Conservation (phyloP, 345 rosid genomes). For the Psidium friedrichsthalianum region DNA sequence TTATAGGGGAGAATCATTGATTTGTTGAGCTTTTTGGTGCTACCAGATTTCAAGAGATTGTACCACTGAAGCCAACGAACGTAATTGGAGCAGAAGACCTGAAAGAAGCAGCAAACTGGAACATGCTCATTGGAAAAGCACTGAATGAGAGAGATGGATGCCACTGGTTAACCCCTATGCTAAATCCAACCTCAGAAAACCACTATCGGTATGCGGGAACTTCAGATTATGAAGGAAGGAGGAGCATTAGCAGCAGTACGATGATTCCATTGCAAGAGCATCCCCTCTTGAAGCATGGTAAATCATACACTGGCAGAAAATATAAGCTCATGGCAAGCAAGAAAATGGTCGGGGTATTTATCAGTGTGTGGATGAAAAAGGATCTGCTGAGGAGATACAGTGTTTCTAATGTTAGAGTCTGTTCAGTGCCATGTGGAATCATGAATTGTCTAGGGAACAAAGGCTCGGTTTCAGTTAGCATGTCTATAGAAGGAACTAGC, state of each 20-base stretch:
- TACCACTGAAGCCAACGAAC: slow-evolving; percentile 36
- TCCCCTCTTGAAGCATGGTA: slow-evolving; percentile 4
- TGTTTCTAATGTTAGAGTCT: slow-evolving; percentile 40
- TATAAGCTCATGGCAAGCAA: slow-evolving; percentile 64
- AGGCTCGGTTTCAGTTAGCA: slow-evolving; percentile 63
- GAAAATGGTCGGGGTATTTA: slow-evolving; percentile 68
- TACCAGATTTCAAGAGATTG: slow-evolving; percentile 60
- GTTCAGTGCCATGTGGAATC: slow-evolving; percentile 65
- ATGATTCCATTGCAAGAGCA: slow-evolving; percentile 3
- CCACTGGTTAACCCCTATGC: slow-evolving; percentile 40
- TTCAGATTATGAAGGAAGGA: slow-evolving; percentile 9
- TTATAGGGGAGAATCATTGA: not conserved
- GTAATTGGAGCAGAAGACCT: slow-evolving; percentile 58
- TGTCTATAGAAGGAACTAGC: slow-evolving; percentile 54
- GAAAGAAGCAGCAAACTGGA: slow-evolving; percentile 58
- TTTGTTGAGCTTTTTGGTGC: not conserved
- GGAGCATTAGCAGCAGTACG: slow-evolving; percentile 11
- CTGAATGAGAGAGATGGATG: slow-evolving; percentile 33
- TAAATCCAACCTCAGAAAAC: slow-evolving; percentile 29
- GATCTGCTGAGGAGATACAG: slow-evolving; percentile 32
- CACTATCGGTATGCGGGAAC: slow-evolving; percentile 11
- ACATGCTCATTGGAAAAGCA: slow-evolving; percentile 45
- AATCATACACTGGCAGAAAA: slow-evolving; percentile 5
- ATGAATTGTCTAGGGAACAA: slow-evolving; percentile 69
- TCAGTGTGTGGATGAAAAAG: slow-evolving; percentile 63